Evolutionary conservation across 345 rosid genomes (phyloP), one percentile per base, ranked within the genome.

Genomic region (Gossypium ekmanianum): DNA sequence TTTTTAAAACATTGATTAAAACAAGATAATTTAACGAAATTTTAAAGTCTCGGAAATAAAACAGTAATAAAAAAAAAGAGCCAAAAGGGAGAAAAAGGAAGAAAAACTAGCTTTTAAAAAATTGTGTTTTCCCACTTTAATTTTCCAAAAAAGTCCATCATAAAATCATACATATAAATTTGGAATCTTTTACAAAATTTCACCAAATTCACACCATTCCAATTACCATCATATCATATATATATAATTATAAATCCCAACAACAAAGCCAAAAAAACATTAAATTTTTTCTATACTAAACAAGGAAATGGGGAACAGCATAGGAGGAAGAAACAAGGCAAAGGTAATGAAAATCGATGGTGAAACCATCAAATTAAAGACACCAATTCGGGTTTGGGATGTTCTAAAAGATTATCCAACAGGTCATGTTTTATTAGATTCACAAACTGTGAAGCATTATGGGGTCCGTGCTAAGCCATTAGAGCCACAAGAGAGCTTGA

Each of bases 331-430:
- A 66, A 87, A 84, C 58, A 88, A 16, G 76, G 86, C 91, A 0
- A 93, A 91, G 64, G 88, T 95, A 48, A 93, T 95, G 98, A 93
- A 86, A 56, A 82, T 95, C 63, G 85, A 85, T 84, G 99, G 99
- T 22, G 96, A 95, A 79, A 88, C 89, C 2, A 73, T 91, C 80
- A 89, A 88, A 68, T 51, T 93, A 1, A 87, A 81, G 83, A 93
- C 94, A 12, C 97, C 97, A 24, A 77, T 76, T 61, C 85, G 82
- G 14, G 97, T 82, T 11, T 76, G 86, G 6, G 91, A 93, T n/a
- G 88, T 88, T 4, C 61, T 86, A 45, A 85, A 83, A 71, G 90
- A 88, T 56, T 82, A 90, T 75, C 99, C 99, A 5, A 34, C 41
- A 0, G 97, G 96, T 2, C 89, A 83, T 70, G 97, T 90, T 18